Conservation (phyloP, 2,329 filamentous ascomycete genomes). For the Pyricularia sp. region DNA sequence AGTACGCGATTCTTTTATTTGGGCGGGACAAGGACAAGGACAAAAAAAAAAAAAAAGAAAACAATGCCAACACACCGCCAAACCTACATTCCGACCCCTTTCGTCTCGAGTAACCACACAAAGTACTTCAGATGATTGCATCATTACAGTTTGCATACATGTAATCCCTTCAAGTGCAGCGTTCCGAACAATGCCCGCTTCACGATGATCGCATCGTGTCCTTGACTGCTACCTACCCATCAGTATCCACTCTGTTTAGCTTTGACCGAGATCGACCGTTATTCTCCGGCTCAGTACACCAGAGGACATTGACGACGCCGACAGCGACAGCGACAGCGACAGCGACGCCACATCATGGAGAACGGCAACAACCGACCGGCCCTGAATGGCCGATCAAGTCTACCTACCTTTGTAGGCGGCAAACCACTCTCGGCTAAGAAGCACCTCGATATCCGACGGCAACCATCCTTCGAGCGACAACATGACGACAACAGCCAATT, state of each 20-base stretch:
- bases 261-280: neutral
- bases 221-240: neutral
- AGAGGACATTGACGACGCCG: neutral
- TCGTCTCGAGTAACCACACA: neutral
- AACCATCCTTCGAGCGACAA: neutral
- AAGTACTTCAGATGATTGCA: neutral
- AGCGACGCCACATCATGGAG: neutral
- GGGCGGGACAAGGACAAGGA: neutral
- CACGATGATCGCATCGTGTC: neutral
- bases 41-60: neutral
- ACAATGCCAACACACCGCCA: neutral
- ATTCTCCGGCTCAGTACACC: neutral
- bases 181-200: neutral
- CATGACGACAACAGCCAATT: neutral
- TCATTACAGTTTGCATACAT: neutral
- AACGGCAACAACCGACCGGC: neutral
- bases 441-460: neutral
- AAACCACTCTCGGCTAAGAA: neutral
- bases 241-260: neutral
- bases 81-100: neutral
- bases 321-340: neutral
- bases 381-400: constrained; percentile 8
- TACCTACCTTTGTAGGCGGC: constrained; percentile 24
- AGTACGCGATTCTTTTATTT: neutral
- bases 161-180: neutral